Base-by-base conservation (phyloP, 2,329 filamentous ascomycete species). In the Grosmannia huntii region DNA sequence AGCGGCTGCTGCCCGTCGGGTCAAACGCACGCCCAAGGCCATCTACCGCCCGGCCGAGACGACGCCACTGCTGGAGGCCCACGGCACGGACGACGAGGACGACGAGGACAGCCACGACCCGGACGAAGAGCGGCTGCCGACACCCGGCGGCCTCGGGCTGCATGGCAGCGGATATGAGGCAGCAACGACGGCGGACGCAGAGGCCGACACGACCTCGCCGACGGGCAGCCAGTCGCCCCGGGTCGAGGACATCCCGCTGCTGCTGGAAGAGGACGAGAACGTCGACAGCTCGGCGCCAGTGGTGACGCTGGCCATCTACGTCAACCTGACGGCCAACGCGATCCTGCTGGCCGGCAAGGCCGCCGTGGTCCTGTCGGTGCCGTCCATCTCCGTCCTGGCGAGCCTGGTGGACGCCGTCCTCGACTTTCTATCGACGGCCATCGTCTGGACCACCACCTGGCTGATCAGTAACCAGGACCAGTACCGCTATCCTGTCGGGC, bases 261-360 rank as follows among this genome's bases (percentile, higher is more conserved):
- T 87, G 58, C 57, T 63, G 9, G 62, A 64, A 46, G 85, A 87
- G 59, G 87, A 90, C 62, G 86, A 85, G 59, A 79, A 81, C 25
- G 64, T 90, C 2, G 86, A 90, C 66, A 89, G 85, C 62, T 78
- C 84, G 53, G 85, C 86, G 60, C 83, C 80, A 19, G 82, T 95
- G 54, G 90, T 96, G 54, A 86, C 84, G n/a, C 67, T 94, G 23
- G 91, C 92, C 49, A 94, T 97, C 66, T 92, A 90, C 69, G 73
- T 95, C 69, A 96, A 95, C 68, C 80, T 95, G 54, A 72, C 80
- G 25, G 90, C 90, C 60, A 96, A 96, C 68, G 76, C 83, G 2
- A 73, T 89, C 50, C 77, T 95, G 2, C 78, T 95, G 3, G 79
- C 80, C 7, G 82, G 89, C 60, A 95, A 96, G 69, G 81, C 90